These are phyloP conservation scores for Thinopyrum elongatum DNA, from an alignment of 176 grass and related monocot genomes.

Conservation along the genomic window DNA sequence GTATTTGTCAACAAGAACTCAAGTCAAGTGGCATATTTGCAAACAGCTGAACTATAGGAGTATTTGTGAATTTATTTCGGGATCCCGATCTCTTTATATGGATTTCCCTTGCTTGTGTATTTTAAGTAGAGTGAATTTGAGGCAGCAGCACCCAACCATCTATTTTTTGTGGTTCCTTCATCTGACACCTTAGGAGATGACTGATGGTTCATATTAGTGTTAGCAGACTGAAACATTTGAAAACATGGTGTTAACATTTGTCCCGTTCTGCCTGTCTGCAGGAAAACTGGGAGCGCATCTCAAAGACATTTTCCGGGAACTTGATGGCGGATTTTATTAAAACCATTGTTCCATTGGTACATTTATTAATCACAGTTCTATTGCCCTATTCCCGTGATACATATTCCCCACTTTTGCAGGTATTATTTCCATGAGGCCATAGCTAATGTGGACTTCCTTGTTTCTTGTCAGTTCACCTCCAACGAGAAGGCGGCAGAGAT, in stretches of 20 bases:
- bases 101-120: not conserved
- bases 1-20: not conserved
- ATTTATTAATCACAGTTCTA: not conserved
- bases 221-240: not conserved
- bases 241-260: not conserved
- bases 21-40: not conserved
- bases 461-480: slow-evolving; percentile 61
- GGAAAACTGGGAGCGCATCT: slow-evolving; percentile 70
- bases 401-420: not conserved
- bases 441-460: not conserved
- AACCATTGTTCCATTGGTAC: slow-evolving; percentile 48
- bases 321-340: slow-evolving; percentile 33
- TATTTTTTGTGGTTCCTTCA: not conserved
- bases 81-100: not conserved
- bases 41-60: not conserved
- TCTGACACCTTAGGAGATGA: not conserved
- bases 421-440: slow-evolving; percentile 7
- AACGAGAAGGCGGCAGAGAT: slow-evolving; percentile 63
- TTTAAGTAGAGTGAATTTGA: not conserved
- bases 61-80: not conserved
- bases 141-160: not conserved
- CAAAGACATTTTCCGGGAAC: slow-evolving; percentile 43
- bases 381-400: not conserved
- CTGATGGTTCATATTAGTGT: not conserved
- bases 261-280: slow-evolving; percentile 16